Evolutionary conservation across 1,139 yeast species (phyloP).

Genomic region (Scheffersomyces quercinus): DNA sequence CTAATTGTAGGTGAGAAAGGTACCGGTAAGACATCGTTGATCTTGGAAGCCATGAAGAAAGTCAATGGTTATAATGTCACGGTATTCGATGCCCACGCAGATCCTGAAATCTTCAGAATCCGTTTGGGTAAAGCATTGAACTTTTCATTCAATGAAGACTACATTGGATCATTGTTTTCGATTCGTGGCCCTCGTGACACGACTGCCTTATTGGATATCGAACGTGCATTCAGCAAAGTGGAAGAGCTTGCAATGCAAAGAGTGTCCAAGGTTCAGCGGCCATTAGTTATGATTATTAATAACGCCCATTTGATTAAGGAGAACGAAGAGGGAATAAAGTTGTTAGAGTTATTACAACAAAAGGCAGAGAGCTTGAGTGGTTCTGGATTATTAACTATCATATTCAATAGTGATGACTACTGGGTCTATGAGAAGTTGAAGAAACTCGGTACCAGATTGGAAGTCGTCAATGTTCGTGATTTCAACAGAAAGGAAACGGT

Average conservation of each 20-base stretch:
- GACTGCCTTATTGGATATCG: constrained; percentile 78
- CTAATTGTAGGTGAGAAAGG: constrained; percentile 83
- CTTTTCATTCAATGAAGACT: constrained; percentile 76
- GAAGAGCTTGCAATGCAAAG: constrained; percentile 70
- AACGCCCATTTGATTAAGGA: constrained; percentile 74
- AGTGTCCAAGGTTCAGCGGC: constrained; percentile 38
- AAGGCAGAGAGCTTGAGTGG: constrained; percentile 81
- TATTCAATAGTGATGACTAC: constrained; percentile 82
- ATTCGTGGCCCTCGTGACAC: constrained; percentile 86
- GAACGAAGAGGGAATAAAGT: constrained; percentile 66
- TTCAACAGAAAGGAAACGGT: constrained; percentile 58
- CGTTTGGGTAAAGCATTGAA: constrained; percentile 75
- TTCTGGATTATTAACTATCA: constrained; percentile 70
- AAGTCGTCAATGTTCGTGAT: constrained; percentile 71
- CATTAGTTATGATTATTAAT: constrained; percentile 70
- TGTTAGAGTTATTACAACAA: constrained; percentile 78
- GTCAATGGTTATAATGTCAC: constrained; percentile 68
- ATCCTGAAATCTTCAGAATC: constrained; percentile 78
- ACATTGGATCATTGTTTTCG: constrained; percentile 79
- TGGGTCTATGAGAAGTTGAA: constrained; percentile 83
- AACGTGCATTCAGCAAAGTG: constrained; percentile 73
- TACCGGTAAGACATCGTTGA: constrained; percentile 78
- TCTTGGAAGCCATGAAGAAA: constrained; percentile 68
- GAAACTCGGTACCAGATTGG: constrained; percentile 71
- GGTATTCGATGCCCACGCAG: constrained; percentile 81